phyloP scores from a whole-genome alignment of 2,329 filamentous ascomycete genomes.

The Aspergillus novoparasiticus region DNA sequence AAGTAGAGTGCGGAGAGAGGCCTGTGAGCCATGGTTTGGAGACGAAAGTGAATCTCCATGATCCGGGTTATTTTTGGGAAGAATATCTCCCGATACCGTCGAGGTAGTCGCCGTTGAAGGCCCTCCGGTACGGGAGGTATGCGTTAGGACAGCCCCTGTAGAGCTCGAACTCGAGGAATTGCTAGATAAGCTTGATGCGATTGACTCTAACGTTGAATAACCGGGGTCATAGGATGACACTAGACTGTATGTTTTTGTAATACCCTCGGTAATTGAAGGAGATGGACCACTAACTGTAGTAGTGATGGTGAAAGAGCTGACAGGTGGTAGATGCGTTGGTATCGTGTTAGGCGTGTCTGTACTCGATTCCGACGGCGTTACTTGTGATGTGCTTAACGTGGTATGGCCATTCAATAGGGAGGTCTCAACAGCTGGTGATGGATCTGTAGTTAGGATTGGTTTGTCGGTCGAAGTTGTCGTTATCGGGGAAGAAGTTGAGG shows the following conservation, averaged over 20 bases:
- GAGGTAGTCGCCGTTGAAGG: neutral
- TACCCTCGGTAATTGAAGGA: neutral
- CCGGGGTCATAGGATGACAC: neutral
- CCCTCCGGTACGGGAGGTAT: neutral
- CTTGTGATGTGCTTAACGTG: conserved; percentile 1
- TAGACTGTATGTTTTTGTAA: neutral
- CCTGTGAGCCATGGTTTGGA: neutral
- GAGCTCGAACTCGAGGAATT: neutral
- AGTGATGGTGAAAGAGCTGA: neutral
- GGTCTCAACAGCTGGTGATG: conserved; percentile 1
- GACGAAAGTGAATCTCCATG: conserved; percentile 2
- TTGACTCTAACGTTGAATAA: neutral
- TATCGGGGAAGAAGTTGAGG: conserved; percentile 4
- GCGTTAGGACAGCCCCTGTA: neutral
- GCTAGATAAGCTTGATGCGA: neutral
- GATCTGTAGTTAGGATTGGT: neutral
- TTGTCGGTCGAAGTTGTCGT: conserved; percentile 7
- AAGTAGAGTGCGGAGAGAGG: conserved; percentile 27
- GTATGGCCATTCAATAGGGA: neutral
- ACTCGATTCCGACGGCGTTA: neutral
- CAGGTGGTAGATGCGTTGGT: neutral
- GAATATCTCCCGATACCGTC: conserved; percentile 2
- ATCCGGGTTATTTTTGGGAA: conserved; percentile 6
- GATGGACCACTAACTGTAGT: neutral
- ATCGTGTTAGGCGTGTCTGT: neutral